Evolutionary conservation across 441 rosid species (phyloP).

Genomic region (Metrosideros polymorpha): DNA sequence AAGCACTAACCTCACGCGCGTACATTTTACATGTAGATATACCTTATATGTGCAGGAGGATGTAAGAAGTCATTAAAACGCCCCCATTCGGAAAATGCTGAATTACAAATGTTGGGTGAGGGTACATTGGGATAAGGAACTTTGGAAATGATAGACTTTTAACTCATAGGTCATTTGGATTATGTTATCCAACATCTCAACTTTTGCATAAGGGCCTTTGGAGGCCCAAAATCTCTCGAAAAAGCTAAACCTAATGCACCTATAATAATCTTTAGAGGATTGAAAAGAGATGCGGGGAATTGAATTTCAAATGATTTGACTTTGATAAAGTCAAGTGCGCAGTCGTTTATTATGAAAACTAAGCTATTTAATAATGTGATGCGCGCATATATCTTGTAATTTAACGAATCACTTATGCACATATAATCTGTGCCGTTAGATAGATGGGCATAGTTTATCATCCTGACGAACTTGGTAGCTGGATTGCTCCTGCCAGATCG

Average conservation of each 20-base stretch:
- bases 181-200: not conserved
- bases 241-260: not conserved
- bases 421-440: not conserved
- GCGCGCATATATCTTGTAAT: not conserved
- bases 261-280: not conserved
- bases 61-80: not conserved
- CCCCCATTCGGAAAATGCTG: too few species aligned
- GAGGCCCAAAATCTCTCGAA: not conserved
- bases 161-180: not conserved
- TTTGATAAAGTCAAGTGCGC: not conserved
- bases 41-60: not conserved
- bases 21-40: too few species aligned
- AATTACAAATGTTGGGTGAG: not conserved
- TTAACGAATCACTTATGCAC: not conserved
- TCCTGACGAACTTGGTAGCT: not conserved
- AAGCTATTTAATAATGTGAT: not conserved
- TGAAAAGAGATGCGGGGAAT: not conserved
- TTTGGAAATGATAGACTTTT: not conserved
- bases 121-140: not conserved
- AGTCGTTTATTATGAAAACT: not conserved
- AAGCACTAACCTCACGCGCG: not conserved
- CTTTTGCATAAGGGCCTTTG: not conserved
- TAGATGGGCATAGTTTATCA: not conserved
- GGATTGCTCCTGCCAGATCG: not conserved
- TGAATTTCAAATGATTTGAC: not conserved